Evolutionary conservation across 2,329 filamentous ascomycete genomes (phyloP), one percentile per base, ranked within the genome.

Genomic region (Purpureocillium lavendulum): DNA sequence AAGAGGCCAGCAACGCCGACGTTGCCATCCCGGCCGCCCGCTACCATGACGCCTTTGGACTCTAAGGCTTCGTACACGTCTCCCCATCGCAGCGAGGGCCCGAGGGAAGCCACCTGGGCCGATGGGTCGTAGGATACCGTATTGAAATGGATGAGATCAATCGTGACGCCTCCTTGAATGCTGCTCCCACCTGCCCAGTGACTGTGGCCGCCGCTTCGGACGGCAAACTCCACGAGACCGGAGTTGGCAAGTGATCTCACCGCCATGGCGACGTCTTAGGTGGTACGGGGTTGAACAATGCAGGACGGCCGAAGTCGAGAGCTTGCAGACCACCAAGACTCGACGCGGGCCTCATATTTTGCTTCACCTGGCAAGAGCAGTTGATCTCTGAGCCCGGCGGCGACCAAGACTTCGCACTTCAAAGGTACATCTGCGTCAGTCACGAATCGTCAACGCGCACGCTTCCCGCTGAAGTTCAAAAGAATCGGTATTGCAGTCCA

Each of bases 51-150:
- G 18, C 47, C 43, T 3, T 45, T 35, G n/a, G 42, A 32, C 10
- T 51, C 48, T 4, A 55, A 35, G 13, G 33, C 32, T 4, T 30
- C 35, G 39, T 54, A 54, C 12, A 57, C 51, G 9, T 47, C 33
- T 3, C 43, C 41, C 48, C 53, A 56, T 21, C 44, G 38, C 14
- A 40, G 38, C 1, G 49, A 53, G 16, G 51, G 44, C 4, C 59
- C 62, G 18, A 67, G 48, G 13, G 41, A 49, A 11, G 54, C 59
- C 3, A 52, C 31, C 8, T 10, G 2, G 12, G 15, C 21, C 13
- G 12, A 11, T 1, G 9, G 5, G 13, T 21, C 6, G 7, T 36
- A 28, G 11, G 7, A 11, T 17, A 44, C 26, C 21, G 28, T n/a
- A 24, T 45, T 38, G 13, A 46, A 17, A 6, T 26, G 11, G 11